phyloP scores from a whole-genome alignment of 768 basidiomycete species.

The Ephemerocybe angulata region DNA sequence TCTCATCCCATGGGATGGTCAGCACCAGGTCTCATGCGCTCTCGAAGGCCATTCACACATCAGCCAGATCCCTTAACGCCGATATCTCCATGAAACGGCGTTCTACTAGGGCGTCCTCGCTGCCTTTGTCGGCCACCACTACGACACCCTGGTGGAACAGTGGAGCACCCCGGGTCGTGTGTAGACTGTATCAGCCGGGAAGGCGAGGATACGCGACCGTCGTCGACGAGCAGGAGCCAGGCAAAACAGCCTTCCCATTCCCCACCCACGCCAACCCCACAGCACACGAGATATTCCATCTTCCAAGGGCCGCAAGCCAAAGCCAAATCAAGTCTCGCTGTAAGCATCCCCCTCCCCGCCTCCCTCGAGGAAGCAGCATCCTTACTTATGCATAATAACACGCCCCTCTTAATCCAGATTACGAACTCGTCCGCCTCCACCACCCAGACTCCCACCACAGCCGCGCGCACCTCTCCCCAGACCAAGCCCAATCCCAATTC shows the following conservation, averaged over 20 bases:
- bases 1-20: too few relatives aligned
- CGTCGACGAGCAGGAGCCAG: background rate
- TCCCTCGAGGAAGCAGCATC: background rate
- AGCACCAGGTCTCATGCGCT: too few relatives aligned
- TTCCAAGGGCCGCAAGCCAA: constrained; percentile 51
- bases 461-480: constrained; percentile 36
- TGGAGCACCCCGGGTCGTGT: too few relatives aligned
- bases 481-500: constrained; percentile 55
- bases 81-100: too few relatives aligned
- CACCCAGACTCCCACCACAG: constrained; percentile 64
- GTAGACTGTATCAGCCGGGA: too few relatives aligned
- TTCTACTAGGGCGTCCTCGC: too few relatives aligned
- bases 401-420: constrained; percentile 61
- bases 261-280: constrained; percentile 53
- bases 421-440: constrained; percentile 66
- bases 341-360: constrained; percentile 29
- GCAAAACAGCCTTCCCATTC: constrained; percentile 37
- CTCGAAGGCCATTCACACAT: too few relatives aligned
- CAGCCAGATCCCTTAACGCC: too few relatives aligned
- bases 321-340: constrained; percentile 65
- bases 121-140: too few relatives aligned
- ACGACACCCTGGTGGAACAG: too few relatives aligned
- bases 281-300: constrained; percentile 72
- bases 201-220: constrained; percentile 3
- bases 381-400: background rate